Percentiles rank a stretch among this genome's conserved stretches.
Evolutionary conservation across 345 rosid species (phyloP).

Genomic region (Pelargonium nanum): DNA sequence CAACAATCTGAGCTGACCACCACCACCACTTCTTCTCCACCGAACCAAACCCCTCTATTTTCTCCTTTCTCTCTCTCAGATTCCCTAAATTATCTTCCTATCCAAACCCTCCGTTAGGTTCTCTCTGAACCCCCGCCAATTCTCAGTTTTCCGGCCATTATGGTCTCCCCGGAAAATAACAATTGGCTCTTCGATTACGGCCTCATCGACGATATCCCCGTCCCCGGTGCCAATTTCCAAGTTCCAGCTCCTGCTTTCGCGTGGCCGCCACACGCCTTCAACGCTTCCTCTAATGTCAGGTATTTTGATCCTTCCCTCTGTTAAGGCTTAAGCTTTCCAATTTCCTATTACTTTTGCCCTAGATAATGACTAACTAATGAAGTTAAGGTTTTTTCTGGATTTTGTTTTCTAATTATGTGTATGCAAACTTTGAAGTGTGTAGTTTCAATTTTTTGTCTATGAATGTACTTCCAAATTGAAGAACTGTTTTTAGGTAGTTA

Average conservation of each 20-base stretch:
- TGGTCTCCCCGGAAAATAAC: slow-evolving; percentile 65
- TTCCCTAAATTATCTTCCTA: not conserved
- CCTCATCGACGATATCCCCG: slow-evolving; percentile 63
- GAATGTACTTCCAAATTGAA: not conserved
- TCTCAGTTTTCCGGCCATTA: slow-evolving; percentile 15
- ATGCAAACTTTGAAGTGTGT: not conserved
- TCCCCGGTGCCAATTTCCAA: slow-evolving; percentile 42
- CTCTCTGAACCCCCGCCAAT: not conserved
- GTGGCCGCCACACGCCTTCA: slow-evolving; percentile 57
- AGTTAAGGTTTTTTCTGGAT: not conserved
- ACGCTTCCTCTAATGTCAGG: slow-evolving; percentile 56
- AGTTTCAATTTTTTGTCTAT: not conserved
- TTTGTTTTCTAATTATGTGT: not conserved
- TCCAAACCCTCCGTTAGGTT: not conserved
- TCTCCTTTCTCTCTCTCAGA: too few relatives aligned
- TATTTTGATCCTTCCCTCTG: slow-evolving; percentile 7
- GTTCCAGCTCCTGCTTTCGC: slow-evolving; percentile 51
- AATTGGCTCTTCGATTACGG: slow-evolving; percentile 57
- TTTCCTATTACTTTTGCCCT: not conserved
- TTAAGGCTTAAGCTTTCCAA: not conserved
- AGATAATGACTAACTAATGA: not conserved
- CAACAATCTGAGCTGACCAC: not conserved
- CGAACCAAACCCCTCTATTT: not conserved
- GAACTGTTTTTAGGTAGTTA: not conserved
- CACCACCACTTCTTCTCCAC: not conserved